Conservation (phyloP, 129 eudicot genomes). For the Ambrosia trifida region DNA sequence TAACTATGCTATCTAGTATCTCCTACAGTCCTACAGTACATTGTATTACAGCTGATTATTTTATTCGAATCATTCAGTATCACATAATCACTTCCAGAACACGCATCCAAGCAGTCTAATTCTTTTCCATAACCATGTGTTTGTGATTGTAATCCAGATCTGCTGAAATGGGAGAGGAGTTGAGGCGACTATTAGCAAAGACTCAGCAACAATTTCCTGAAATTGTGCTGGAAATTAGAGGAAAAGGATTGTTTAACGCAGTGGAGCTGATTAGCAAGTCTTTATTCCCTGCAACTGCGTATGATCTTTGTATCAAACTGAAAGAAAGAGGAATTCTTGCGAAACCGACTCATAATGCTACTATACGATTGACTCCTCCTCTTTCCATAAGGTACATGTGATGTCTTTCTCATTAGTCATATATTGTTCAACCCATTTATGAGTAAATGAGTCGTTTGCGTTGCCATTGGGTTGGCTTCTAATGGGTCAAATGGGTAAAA, state of each 20-base stretch:
- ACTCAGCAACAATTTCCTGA: constrained; percentile 66
- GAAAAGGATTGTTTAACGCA: constrained; percentile 91
- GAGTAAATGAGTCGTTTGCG: constrained; percentile 1
- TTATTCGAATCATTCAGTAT: background rate
- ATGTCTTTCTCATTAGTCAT: background rate
- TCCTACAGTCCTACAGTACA: background rate
- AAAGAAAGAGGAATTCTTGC: constrained; percentile 97
- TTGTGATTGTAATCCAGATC: constrained; percentile 46
- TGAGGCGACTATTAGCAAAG: constrained; percentile 59
- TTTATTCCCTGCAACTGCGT: constrained; percentile 75
- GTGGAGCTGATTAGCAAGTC: constrained; percentile 80
- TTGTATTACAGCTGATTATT: background rate
- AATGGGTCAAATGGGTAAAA: background rate
- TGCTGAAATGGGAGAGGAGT: constrained; percentile 75
- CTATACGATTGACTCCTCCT: constrained; percentile 93
- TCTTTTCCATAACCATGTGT: background rate
- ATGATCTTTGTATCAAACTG: constrained; percentile 78
- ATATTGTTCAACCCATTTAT: background rate
- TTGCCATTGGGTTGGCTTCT: background rate
- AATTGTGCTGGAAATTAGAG: constrained; percentile 78
- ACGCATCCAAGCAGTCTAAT: background rate
- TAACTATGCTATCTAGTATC: background rate
- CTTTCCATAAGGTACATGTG: constrained; percentile 73
- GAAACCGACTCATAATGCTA: constrained; percentile 88
- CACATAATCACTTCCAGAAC: constrained; percentile 1